Conservation (phyloP, 345 rosid species). For the Bruguiera gymnorhiza region DNA sequence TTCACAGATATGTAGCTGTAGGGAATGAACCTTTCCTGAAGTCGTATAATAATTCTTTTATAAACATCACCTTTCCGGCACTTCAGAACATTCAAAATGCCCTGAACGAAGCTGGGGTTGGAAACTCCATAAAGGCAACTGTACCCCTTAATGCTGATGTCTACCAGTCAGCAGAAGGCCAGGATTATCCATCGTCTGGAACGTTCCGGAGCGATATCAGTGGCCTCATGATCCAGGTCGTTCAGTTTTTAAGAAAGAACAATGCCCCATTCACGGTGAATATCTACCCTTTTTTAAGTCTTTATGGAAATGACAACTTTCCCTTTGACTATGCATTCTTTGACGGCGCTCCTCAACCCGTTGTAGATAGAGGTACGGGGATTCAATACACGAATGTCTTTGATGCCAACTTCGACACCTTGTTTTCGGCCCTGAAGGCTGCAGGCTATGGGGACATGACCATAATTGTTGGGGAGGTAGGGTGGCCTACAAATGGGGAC, state of each 20-base stretch:
- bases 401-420: constrained; percentile 85
- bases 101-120: constrained; percentile 66
- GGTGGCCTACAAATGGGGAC: constrained; percentile 97
- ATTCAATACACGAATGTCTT: constrained; percentile 72
- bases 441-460: constrained; percentile 59
- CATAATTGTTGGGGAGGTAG: constrained; percentile 72
- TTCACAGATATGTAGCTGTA: constrained; percentile 70
- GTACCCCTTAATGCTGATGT: constrained; percentile 85
- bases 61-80: constrained; percentile 73
- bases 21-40: constrained; percentile 85
- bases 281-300: constrained; percentile 93
- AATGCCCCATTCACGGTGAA: constrained; percentile 77
- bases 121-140: constrained; percentile 75
- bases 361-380: constrained; percentile 44
- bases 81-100: constrained; percentile 88
- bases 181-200: constrained; percentile 73
- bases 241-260: constrained; percentile 60
- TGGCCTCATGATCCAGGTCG: constrained; percentile 59
- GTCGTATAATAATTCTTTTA: constrained; percentile 61
- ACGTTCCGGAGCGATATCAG: constrained; percentile 61
- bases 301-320: constrained; percentile 63
- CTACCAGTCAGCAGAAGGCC: constrained; percentile 52
- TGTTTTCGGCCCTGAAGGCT: constrained; percentile 59
- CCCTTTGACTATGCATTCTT: constrained; percentile 91
- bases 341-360: constrained; percentile 50